Evolutionary conservation across 805 yeast genomes (phyloP), one percentile per base, ranked within the genome.

Genomic region (Pichia kluyveri): DNA sequence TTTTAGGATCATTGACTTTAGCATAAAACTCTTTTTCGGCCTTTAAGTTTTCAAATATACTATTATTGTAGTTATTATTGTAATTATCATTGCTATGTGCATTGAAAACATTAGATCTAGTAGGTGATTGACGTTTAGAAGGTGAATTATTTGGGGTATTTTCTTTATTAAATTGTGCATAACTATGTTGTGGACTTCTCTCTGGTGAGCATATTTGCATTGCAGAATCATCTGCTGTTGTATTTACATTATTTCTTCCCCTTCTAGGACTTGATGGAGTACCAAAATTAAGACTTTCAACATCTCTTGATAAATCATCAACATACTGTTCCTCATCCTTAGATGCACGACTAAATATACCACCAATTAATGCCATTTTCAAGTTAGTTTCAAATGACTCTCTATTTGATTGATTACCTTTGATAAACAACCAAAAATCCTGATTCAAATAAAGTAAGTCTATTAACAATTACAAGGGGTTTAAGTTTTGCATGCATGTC

Each of bases 1-100:
- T 87, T 60, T 87, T 87, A 44, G 85, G 82, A 41, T 79, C 75
- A 50, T 79, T 75, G 8, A 90, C 84, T 60, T 77, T 78, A 47
- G 65, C 60, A 52, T 73, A 70, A 56, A 82, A 80, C 28, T 79
- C 84, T 37, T 63, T 56, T 30, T 53, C 59, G 19, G 62, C 48
- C 43, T 67, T 57, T 12, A 59, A 59, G 53, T 31, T 52, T 49
- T 31, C 56, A 55, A 52, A 44, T 9, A 41, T 15, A 12, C 38
- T 46, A 15, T 5, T 30, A 12, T 30, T 30, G 10, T 30, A 12
- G 14, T 30, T 30, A 12, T 30, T 30, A 12, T 10, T 30, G 14
- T 30, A 10, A 12, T 30, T 30, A 30, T 30, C 7, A 30, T 30
- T 30, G 32, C 14, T 23, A 23, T 23, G 26, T 23, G 26, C 26